Evolutionary conservation across 192 early-diverging fungal genomes (phyloP).

Genomic region (Coemansia sp.): DNA sequence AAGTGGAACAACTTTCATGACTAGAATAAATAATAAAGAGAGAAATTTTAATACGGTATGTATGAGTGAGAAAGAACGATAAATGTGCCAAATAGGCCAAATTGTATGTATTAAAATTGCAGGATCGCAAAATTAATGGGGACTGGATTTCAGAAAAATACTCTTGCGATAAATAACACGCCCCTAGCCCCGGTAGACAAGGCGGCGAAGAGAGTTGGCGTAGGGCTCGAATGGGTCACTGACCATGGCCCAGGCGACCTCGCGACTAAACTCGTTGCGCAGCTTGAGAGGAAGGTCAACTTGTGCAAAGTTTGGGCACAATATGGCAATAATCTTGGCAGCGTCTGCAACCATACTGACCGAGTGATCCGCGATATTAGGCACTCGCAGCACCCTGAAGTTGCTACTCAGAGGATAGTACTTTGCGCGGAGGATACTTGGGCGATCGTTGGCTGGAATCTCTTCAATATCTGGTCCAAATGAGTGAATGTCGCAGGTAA

Average conservation of each 20-base stretch:
- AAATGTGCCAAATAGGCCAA: neutral
- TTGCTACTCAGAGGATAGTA: neutral
- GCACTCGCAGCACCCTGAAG: neutral
- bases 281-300: neutral
- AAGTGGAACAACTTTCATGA: slow-evolving; percentile 63
- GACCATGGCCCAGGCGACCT: neutral
- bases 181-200: neutral
- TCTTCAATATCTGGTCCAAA: neutral
- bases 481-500: neutral
- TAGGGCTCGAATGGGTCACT: neutral
- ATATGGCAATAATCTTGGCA: neutral
- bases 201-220: neutral
- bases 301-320: neutral
- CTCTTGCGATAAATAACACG: neutral
- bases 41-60: neutral
- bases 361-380: neutral
- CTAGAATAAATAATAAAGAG: slow-evolving; percentile 4
- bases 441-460: neutral
- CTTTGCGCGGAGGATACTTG: neutral
- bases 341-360: neutral
- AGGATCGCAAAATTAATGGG: neutral
- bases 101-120: neutral
- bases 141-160: neutral
- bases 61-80: neutral
- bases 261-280: neutral